Evolutionary conservation across 177 flowering plant genomes (phyloP).

Genomic region (Tripterygium wilfordii): DNA sequence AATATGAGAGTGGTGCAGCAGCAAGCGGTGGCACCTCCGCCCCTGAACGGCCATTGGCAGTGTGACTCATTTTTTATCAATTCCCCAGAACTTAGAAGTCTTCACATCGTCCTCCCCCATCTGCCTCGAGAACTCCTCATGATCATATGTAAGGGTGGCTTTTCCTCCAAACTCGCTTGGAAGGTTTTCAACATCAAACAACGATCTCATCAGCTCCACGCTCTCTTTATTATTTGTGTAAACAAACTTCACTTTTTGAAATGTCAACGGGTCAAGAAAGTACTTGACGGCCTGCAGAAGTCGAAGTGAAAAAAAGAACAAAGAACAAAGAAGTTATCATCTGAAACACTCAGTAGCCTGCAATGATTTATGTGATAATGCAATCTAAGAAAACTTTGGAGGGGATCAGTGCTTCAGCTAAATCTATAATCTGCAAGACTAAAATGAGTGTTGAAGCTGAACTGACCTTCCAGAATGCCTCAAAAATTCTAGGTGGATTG

Average conservation of each 20-base stretch:
- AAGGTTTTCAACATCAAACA: slow-evolving; percentile 54
- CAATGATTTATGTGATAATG: too few species aligned
- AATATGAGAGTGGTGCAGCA: too few species aligned
- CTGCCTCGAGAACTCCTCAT: slow-evolving; percentile 51
- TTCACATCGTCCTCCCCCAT: slow-evolving; percentile 57
- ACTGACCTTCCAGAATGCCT: slow-evolving; percentile 60
- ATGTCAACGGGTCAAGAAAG: slow-evolving; percentile 52
- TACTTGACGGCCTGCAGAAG: slow-evolving; percentile 42
- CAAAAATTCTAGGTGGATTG: slow-evolving; percentile 62
- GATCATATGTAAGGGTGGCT: slow-evolving; percentile 51
- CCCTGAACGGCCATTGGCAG: slow-evolving; percentile 13
- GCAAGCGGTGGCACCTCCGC: slow-evolving; percentile 20
- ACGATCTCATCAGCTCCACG: slow-evolving; percentile 47
- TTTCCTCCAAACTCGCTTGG: slow-evolving; percentile 62
- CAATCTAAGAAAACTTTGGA: too few species aligned
- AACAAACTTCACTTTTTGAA: slow-evolving; percentile 56
- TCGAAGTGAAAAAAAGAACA: neutral
- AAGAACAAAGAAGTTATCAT: neutral
- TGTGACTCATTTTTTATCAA: slow-evolving; percentile 17
- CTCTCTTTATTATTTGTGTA: slow-evolving; percentile 52
- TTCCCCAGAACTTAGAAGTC: slow-evolving; percentile 46
- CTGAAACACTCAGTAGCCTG: neutral
- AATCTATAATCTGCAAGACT: neutral
- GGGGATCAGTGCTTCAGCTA: neutral
- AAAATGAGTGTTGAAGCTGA: neutral